phyloP scores from a whole-genome alignment of 1,284 basidiomycete genomes.

The Hemileccinum hortonii region DNA sequence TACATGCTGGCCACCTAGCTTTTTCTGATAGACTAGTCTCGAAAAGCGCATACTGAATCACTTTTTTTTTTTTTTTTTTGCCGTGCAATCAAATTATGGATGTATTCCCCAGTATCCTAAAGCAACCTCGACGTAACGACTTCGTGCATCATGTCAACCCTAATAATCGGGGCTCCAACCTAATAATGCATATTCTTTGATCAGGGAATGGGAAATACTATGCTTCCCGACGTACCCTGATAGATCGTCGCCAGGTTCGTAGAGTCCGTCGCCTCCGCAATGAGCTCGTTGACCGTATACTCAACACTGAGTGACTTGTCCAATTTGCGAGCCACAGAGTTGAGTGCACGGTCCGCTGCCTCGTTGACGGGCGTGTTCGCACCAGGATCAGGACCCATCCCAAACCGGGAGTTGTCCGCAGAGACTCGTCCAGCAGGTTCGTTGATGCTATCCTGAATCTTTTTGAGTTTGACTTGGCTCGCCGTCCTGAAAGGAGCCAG shows the following conservation, averaged over 20 bases:
- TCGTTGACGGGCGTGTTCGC: slow-evolving; percentile 71
- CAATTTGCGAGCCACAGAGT: slow-evolving; percentile 77
- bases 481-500: slow-evolving; percentile 61
- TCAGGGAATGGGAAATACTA: background rate
- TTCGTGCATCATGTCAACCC: too few species aligned
- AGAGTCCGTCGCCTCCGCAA: slow-evolving; percentile 83
- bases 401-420: slow-evolving; percentile 27
- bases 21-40: slow-evolving; percentile 26
- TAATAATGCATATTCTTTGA: slow-evolving; percentile 18
- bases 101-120: slow-evolving; percentile 12
- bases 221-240: slow-evolving; percentile 47
- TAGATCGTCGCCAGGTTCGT: slow-evolving; percentile 81
- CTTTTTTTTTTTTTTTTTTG: slow-evolving; percentile 4
- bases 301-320: slow-evolving; percentile 85
- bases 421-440: slow-evolving; percentile 20
- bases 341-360: slow-evolving; percentile 87
- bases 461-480: slow-evolving; percentile 68
- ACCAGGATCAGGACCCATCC: slow-evolving; percentile 54
- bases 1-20: slow-evolving; percentile 18
- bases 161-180: slow-evolving; percentile 41
- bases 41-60: slow-evolving; percentile 18
- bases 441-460: slow-evolving; percentile 46
- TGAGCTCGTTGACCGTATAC: slow-evolving; percentile 91
- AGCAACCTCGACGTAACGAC: too few species aligned
- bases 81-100: slow-evolving; percentile 13